Evolutionary conservation across 1,284 basidiomycete genomes (phyloP).

Genomic region (Trichosporon asahii): DNA sequence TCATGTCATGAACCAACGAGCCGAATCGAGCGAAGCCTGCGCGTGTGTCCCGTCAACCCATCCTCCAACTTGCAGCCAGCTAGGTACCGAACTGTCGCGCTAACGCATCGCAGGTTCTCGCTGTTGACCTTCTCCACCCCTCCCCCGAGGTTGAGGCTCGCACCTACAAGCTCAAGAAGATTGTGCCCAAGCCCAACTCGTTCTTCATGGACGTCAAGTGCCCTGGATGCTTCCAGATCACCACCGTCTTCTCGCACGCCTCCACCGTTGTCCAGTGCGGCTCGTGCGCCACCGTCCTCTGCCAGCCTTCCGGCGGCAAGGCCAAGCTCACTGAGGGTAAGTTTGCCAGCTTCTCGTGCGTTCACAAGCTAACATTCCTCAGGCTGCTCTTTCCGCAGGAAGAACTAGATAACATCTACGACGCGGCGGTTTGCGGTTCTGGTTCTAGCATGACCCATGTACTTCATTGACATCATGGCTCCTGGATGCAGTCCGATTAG

Average conservation of each 20-base stretch:
- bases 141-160: slow-evolving; percentile 78
- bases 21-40: background rate
- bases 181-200: slow-evolving; percentile 95
- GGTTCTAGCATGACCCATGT: slow-evolving; percentile 31
- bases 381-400: slow-evolving; percentile 55
- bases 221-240: slow-evolving; percentile 67
- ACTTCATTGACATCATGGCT: slow-evolving; percentile 26
- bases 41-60: background rate
- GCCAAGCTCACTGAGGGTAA: slow-evolving; percentile 95
- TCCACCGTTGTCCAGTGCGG: slow-evolving; percentile 63
- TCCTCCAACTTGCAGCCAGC: background rate
- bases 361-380: slow-evolving; percentile 17
- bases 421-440: slow-evolving; percentile 22
- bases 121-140: slow-evolving; percentile 97
- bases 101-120: slow-evolving; percentile 72
- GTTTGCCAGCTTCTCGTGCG: slow-evolving; percentile 49
- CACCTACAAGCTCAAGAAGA: slow-evolving; percentile 98
- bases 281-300: slow-evolving; percentile 90
- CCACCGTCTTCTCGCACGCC: slow-evolving; percentile 55
- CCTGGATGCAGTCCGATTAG: background rate
- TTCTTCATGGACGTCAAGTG: slow-evolving; percentile 99
- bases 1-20: background rate
- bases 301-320: slow-evolving; percentile 98
- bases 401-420: slow-evolving; percentile 45
- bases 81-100: background rate